Evolutionary conservation across 2,329 filamentous ascomycete species (phyloP), one percentile per base, ranked within the genome.

Genomic region (Sporothrix pallida): DNA sequence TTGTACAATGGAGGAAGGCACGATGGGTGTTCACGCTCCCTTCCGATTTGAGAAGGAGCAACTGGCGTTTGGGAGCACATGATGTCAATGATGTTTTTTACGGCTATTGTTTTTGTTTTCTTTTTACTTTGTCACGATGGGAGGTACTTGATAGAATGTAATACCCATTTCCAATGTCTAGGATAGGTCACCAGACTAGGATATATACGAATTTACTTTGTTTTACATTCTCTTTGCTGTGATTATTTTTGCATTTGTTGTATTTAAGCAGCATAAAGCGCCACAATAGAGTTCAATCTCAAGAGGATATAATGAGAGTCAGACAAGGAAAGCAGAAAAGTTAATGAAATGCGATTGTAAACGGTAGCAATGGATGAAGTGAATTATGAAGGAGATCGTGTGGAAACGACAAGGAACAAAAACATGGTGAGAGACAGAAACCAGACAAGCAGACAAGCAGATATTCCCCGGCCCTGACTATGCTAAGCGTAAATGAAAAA

Each of bases 1-100:
- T 69, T 52, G 65, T 37, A n/a, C 46, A 54, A 52, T 31, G 20
- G 52, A 13, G 60, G 65, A 69, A 69, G 65, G 46, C 46, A 37
- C 65, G 46, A 69, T 52, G 46, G 65, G 26, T 37, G 23, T 7
- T 15, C 60, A 65, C 37, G 17, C n/a, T 46, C 46, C 13, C 23
- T 52, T 20, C 65, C 23, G 17, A 17, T 54, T 37, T 69, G 23
- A 50, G 63, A 52, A 69, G 46, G 65, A 54, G 46, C 65, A 37
- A 69, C 23, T 15, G 65, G 63, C 13, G 63, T 67, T 69, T 10
- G 6, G 63, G 65, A 52, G n/a, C 37, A 37, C 5, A 46, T 58
- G 50, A 70, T 48, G 50, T 44, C 67, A n/a, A 44, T 44, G 31
- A 23, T n/a, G 31, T 67, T 20, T 48, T 70, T 44, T 20, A 12